Evolutionary conservation across 805 yeast species (phyloP).

Genomic region (Jamesozyma lodderae): DNA sequence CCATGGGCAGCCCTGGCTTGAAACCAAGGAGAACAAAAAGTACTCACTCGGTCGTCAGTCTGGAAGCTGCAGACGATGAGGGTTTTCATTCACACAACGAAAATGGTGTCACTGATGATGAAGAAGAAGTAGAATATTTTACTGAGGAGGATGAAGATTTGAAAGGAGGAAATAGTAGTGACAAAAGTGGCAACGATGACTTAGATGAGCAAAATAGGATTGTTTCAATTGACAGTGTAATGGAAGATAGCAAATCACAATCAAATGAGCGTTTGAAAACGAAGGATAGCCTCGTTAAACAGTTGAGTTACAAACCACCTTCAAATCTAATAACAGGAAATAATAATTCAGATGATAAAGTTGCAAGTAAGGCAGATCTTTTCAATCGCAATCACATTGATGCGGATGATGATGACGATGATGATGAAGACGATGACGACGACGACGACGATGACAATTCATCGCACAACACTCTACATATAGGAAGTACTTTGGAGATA

Average conservation of each 20-base stretch:
- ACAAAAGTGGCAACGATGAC: background rate
- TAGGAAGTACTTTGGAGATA: background rate
- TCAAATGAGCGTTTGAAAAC: background rate
- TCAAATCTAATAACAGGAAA: slow-evolving; percentile 1
- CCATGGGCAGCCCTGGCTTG: slow-evolving; percentile 15
- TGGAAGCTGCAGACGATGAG: slow-evolving; percentile 17
- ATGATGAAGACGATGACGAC: slow-evolving; percentile 7
- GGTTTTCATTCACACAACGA: slow-evolving; percentile 28
- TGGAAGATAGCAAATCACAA: background rate
- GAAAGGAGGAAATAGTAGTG: background rate
- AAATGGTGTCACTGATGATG: slow-evolving; percentile 33
- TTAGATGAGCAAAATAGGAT: too few relatives aligned
- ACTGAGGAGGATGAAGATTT: slow-evolving; percentile 1
- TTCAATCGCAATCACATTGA: background rate
- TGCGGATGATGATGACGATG: slow-evolving; percentile 1
- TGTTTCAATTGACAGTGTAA: background rate
- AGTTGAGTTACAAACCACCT: slow-evolving; percentile 14
- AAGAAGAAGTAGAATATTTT: slow-evolving; percentile 15
- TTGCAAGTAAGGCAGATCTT: background rate
- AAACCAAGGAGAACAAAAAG: slow-evolving; percentile 25
- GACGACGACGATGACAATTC: background rate
- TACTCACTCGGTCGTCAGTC: slow-evolving; percentile 23
- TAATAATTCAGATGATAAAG: background rate
- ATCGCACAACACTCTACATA: background rate
- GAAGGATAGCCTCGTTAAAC: slow-evolving; percentile 3